Evolutionary conservation across 257 asterid genomes (phyloP), one percentile per base, ranked within the genome.

Genomic region (Jacaranda copaia): DNA sequence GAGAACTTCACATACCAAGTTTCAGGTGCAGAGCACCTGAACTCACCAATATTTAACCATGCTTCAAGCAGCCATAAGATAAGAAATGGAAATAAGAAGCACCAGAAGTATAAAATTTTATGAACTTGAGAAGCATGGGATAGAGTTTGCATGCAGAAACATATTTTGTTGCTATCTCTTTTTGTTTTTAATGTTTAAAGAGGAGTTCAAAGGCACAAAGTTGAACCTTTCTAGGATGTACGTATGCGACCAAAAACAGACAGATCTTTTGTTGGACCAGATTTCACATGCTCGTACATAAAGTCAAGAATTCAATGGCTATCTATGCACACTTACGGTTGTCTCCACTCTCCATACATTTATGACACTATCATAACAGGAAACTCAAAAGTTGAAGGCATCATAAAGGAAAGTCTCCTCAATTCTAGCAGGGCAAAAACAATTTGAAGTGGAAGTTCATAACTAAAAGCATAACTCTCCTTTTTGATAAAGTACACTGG

Each of bases 391-490:
- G 70, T 9, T 70, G 25, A 35, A 52, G 55, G 51, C 51, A 52
- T 67, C 61, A 72, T 63, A 46, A 80, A 74, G 39, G 32, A 68
- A 43, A 67, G 8, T 25, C 72, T 75, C 72, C 52, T 48, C n/a
- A 60, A 59, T 70, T 70, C 70, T 19, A 51, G 61, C 46, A 13
- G 15, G 58, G 51, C 15, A 9, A 57, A 52, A 56, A 15, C 65
- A 57, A 35, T 53, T 60, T 40, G 43, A 74, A 75, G 58, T 43
- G 43, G 59, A 72, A 73, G 25, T 70, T 52, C 75, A 64, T 39
- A 62, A 79, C 68, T 65, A 25, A 56, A 75, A 61, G 48, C 58
- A 77, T 43, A 78, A 4, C 39, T 70, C 70, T 72, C 52, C 46
- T 19, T 49, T 66, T 56, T 16, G 49, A 75, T 43, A 40, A 65